Evolutionary conservation across 2,329 filamentous ascomycete species (phyloP).

Genomic region (Trichoderma atrobrunneum): DNA sequence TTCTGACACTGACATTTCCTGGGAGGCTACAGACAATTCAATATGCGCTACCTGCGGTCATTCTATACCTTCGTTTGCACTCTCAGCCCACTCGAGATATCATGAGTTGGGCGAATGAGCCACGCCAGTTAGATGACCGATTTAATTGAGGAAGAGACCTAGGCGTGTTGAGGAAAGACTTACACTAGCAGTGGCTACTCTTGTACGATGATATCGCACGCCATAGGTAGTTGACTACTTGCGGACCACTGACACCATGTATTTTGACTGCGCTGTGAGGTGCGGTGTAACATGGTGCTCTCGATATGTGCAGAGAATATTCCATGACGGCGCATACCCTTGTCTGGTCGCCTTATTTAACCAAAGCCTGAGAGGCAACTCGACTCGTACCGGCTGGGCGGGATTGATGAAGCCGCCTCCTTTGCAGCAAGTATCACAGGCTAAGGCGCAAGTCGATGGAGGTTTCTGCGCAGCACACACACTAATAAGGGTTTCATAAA

Average conservation of each 20-base stretch:
- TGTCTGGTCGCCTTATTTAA: neutral
- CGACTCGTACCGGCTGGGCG: neutral
- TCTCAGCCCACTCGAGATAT: slow-evolving; percentile 50
- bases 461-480: neutral
- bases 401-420: neutral
- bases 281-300: neutral
- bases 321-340: neutral
- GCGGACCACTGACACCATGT: neutral
- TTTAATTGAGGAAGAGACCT: neutral
- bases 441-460: neutral
- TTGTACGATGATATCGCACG: neutral
- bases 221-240: neutral
- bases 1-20: slow-evolving; percentile 24
- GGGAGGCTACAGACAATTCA: slow-evolving; percentile 33
- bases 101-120: slow-evolving; percentile 33
- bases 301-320: neutral
- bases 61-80: slow-evolving; percentile 55
- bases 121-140: neutral
- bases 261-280: neutral
- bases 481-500: neutral
- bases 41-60: slow-evolving; percentile 51
- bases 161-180: neutral
- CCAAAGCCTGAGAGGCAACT: neutral
- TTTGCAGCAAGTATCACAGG: neutral
- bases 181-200: neutral